A percentile compares a stretch with the other conserved stretches of the same genome.
These are phyloP conservation scores for Mycocentrospora acerina DNA, from an alignment of 2,329 filamentous ascomycete species.

Conservation along the genomic window DNA sequence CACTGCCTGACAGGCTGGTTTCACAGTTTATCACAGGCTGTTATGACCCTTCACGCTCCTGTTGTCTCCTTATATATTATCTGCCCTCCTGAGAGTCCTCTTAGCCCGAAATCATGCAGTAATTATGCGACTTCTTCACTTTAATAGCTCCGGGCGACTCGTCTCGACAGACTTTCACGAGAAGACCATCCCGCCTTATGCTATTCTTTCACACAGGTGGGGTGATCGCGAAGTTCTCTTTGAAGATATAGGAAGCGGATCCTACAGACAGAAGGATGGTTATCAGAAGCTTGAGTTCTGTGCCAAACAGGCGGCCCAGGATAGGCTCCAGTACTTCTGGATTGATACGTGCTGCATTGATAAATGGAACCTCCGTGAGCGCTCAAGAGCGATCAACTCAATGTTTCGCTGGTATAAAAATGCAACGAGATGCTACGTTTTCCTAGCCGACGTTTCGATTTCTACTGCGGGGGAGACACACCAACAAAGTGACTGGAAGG, in stretches of 20 bases:
- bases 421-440: slow-evolving; percentile 20
- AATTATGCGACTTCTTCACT: slow-evolving; percentile 2
- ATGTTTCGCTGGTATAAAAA: slow-evolving; percentile 19
- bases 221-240: slow-evolving; percentile 26
- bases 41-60: no score
- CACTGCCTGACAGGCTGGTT: no score
- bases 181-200: slow-evolving; percentile 14
- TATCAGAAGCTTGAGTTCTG: slow-evolving; percentile 13
- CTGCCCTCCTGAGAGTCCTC: no score
- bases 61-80: no score
- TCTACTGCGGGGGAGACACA: background rate
- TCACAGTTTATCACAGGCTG: no score
- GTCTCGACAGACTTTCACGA: slow-evolving; percentile 8
- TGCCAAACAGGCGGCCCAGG: slow-evolving; percentile 10
- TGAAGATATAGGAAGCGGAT: slow-evolving; percentile 14
- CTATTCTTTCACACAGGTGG: slow-evolving; percentile 38
- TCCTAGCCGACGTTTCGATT: slow-evolving; percentile 17
- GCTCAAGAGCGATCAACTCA: slow-evolving; percentile 15
- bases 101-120: background rate
- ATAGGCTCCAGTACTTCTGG: slow-evolving; percentile 15
- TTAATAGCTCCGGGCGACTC: background rate
- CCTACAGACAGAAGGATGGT: slow-evolving; percentile 5
- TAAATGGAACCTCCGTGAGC: slow-evolving; percentile 11
- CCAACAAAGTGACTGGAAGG: slow-evolving; percentile 9
- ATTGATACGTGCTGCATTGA: slow-evolving; percentile 17